phyloP scores from a whole-genome alignment of 257 asterid species.

The Jasminum sambac region DNA sequence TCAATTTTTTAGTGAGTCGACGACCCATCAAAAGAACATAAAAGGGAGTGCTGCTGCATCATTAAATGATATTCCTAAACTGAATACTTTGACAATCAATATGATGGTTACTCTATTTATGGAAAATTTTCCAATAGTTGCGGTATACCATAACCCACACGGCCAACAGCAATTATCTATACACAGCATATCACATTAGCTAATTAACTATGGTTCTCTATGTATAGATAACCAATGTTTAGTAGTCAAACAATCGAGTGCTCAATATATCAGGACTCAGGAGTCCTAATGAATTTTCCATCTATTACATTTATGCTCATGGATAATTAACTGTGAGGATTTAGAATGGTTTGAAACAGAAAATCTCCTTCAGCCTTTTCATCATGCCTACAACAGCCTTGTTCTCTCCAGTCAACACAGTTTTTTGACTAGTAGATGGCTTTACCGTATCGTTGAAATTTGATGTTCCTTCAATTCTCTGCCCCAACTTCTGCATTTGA shows the following conservation, averaged over 20 bases:
- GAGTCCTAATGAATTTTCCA: no score
- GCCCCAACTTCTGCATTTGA: constrained; percentile 37
- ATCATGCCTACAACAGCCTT: constrained; percentile 34
- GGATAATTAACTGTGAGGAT: neutral
- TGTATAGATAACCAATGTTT: no score
- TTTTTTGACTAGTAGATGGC: constrained; percentile 23
- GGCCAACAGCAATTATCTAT: no score
- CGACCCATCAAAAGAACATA: neutral
- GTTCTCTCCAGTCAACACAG: constrained; percentile 26
- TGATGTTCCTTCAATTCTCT: constrained; percentile 37
- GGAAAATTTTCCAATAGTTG: no score
- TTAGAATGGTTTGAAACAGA: constrained; percentile 57
- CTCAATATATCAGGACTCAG: no score
- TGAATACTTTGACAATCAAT: no score
- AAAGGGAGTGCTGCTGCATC: neutral
- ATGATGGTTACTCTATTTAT: no score
- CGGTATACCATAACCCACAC: no score
- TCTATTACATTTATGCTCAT: neutral
- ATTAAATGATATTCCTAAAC: neutral
- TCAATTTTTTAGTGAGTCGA: no score
- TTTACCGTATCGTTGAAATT: constrained; percentile 2
- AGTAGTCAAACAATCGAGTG: no score
- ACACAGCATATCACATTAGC: no score
- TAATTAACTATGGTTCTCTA: no score
- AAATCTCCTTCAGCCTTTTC: constrained; percentile 44